phyloP scores from a whole-genome alignment of 345 rosid genomes.

The Aegle marmelos region DNA sequence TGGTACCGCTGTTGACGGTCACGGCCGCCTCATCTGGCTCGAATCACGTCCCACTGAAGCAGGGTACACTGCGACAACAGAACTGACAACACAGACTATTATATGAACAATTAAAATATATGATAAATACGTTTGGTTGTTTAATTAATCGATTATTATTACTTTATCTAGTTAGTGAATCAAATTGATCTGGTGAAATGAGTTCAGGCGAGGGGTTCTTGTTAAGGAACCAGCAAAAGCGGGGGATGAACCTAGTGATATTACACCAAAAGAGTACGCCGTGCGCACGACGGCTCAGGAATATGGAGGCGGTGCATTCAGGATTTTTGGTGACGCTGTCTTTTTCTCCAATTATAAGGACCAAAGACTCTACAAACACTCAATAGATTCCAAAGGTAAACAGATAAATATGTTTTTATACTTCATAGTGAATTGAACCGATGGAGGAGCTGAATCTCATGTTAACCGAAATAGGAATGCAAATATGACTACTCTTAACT shows the following conservation, averaged over 20 bases:
- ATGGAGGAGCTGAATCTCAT: neutral
- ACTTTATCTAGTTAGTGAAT: neutral
- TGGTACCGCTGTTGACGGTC: constrained; percentile 66
- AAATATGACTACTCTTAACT: neutral
- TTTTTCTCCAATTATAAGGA: constrained; percentile 86
- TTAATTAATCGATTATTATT: too few species aligned
- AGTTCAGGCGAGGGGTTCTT: constrained; percentile 62
- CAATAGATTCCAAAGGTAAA: constrained; percentile 41
- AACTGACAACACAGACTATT: too few species aligned
- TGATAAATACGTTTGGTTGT: too few species aligned
- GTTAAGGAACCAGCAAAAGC: constrained; percentile 51
- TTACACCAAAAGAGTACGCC: constrained; percentile 78
- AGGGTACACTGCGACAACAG: constrained; percentile 37
- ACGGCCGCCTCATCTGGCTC: constrained; percentile 71
- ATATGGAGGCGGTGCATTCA: constrained; percentile 94
- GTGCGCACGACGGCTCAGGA: constrained; percentile 87
- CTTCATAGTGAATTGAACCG: neutral
- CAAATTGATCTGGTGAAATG: neutral
- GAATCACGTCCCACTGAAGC: constrained; percentile 86
- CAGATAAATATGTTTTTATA: neutral
- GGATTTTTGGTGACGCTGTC: constrained; percentile 47
- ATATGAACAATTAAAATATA: too few species aligned
- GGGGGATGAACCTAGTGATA: constrained; percentile 55
- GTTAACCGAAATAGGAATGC: neutral
- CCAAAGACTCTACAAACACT: constrained; percentile 77